Percentiles rank a stretch among this genome's conserved stretches.
phyloP scores from a whole-genome alignment of 1,284 basidiomycete species.

The Cryptococcus sp. region DNA sequence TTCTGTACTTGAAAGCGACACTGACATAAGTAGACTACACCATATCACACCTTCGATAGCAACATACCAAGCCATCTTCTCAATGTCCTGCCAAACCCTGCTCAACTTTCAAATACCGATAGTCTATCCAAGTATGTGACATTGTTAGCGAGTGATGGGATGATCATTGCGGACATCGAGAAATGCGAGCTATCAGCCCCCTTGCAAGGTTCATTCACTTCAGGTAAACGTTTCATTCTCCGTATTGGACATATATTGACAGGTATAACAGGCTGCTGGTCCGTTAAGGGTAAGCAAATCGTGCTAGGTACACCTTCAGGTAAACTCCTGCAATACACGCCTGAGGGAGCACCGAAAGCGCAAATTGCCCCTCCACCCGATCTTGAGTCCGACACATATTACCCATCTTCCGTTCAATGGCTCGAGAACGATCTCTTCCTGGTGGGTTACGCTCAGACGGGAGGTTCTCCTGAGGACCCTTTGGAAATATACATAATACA shows the following conservation, averaged over 20 bases:
- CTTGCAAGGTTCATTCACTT: slow-evolving; percentile 33
- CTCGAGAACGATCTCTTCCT: slow-evolving; percentile 55
- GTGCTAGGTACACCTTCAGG: slow-evolving; percentile 50
- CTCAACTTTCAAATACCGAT: slow-evolving; percentile 18
- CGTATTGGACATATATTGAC: slow-evolving; percentile 15
- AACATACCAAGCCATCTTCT: slow-evolving; percentile 35
- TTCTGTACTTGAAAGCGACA: not conserved
- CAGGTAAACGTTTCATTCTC: slow-evolving; percentile 20
- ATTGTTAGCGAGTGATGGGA: slow-evolving; percentile 36
- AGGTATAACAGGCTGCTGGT: slow-evolving; percentile 49
- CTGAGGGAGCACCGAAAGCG: slow-evolving; percentile 52
- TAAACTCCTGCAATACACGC: slow-evolving; percentile 51
- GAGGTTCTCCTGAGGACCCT: slow-evolving; percentile 41
- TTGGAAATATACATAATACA: slow-evolving; percentile 42
- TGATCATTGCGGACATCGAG: slow-evolving; percentile 41
- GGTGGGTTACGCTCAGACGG: slow-evolving; percentile 48
- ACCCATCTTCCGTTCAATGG: slow-evolving; percentile 49
- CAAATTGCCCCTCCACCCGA: slow-evolving; percentile 45
- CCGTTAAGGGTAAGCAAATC: slow-evolving; percentile 56
- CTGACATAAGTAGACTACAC: slow-evolving; percentile 23
- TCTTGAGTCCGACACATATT: slow-evolving; percentile 26
- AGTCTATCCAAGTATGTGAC: slow-evolving; percentile 41
- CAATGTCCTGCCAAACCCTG: slow-evolving; percentile 51
- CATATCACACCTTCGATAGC: slow-evolving; percentile 32
- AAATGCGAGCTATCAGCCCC: slow-evolving; percentile 18